phyloP scores from a whole-genome alignment of 2,329 filamentous ascomycete genomes.

The Aureobasidium sp. region DNA sequence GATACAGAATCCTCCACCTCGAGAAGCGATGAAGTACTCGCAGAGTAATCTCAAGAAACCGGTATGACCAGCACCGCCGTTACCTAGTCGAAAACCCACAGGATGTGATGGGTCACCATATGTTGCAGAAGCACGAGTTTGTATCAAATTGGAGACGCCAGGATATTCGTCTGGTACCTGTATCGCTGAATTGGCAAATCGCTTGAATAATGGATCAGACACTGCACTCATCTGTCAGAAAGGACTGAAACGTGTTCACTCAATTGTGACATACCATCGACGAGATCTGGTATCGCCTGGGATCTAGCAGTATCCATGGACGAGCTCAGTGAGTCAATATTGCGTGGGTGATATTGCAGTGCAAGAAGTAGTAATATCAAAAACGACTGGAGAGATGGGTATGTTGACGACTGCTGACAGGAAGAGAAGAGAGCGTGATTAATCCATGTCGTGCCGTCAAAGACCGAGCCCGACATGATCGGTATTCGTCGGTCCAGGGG shows the following conservation, averaged over 20 bases:
- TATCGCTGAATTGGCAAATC: not conserved
- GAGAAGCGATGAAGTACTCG: slow-evolving; percentile 14
- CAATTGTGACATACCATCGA: not conserved
- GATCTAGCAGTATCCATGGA: not conserved
- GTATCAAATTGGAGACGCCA: not conserved
- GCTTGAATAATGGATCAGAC: not conserved
- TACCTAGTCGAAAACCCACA: slow-evolving; percentile 18
- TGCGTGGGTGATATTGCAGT: no score
- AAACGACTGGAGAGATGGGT: not conserved
- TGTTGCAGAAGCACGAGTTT: not conserved
- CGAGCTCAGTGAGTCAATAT: not conserved
- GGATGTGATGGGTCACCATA: slow-evolving; percentile 15
- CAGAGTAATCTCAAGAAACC: slow-evolving; percentile 15
- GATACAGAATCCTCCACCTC: slow-evolving; percentile 15
- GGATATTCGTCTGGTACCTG: not conserved
- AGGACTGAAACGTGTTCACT: no score
- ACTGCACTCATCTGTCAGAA: not conserved
- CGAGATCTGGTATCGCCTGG: not conserved
- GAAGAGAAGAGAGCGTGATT: not conserved
- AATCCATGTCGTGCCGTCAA: not conserved
- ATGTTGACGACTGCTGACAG: not conserved
- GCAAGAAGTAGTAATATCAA: no score
- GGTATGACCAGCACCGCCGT: slow-evolving; percentile 20
- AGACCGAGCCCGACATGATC: not conserved
- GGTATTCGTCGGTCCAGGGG: not conserved